Base-by-base conservation (phyloP, 139 green algal species). In the Chlorella sp. region DNA sequence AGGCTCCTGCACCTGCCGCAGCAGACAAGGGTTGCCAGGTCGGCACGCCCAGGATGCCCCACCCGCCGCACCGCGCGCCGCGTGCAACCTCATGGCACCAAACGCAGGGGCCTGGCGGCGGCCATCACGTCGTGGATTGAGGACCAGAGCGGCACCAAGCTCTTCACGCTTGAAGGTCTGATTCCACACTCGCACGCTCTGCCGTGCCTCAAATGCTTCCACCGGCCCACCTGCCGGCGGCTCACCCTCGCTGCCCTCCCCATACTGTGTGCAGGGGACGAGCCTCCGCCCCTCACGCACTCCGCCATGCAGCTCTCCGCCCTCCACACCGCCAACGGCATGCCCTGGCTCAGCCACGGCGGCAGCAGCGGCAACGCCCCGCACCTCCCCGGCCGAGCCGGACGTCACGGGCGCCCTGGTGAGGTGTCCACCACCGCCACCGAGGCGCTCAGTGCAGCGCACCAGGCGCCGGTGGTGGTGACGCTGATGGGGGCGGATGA, bases 91-190 rank as follows among this genome's bases (percentile, higher is more conserved):
- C n/a, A n/a, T n/a, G n/a, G n/a, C n/a, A n/a, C 27, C n/a, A 34
- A 31, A 27, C 51, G 65, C 69, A 83, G 77, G 50, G 77, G 77
- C 23, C 0, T 79, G 20, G 62, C 72, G 23, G 77, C 77, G 24
- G 77, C 77, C 26, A 59, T 83, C 26, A 75, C 73, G n/a, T 51
- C 78, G 49, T 83, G 78, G 78, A 72, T 83, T 0, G 78, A 83
- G 36, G 78, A 83, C 55, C 78, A 75, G 35, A 69, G 68, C 10
- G 70, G 73, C 17, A 65, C 74, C 22, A 35, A 55, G 23, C 70
- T 83, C 2, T 83, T 83, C 34, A 73, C 73, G 0, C 22, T 71
- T n/a, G 63, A 80, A 74, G 78, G 78, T 76, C 59, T 23, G 59
- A 35, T 32, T 74, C 5, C 33, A 36, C 27, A 35, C n/a, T 6